phyloP scores from a whole-genome alignment of 1,284 basidiomycete genomes.

The Schizopora paradoxa region DNA sequence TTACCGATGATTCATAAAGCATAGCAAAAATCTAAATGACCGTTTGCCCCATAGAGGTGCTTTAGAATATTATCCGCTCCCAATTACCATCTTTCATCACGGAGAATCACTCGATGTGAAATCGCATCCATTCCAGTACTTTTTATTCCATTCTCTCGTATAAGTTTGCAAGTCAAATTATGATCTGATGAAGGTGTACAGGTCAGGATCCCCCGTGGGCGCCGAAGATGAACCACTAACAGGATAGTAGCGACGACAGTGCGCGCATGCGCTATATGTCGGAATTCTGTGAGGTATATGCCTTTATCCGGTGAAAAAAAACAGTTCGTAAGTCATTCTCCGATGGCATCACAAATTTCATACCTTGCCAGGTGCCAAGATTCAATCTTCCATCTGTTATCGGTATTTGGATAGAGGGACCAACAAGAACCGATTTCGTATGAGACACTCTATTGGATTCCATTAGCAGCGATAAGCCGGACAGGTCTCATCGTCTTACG shows the following conservation, averaged over 20 bases:
- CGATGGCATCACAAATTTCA: constrained; percentile 17
- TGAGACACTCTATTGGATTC: constrained; percentile 69
- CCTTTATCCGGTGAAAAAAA: constrained; percentile 36
- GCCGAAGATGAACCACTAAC: constrained; percentile 34
- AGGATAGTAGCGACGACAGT: constrained; percentile 79
- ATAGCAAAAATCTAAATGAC: too few relatives aligned
- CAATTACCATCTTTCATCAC: too few relatives aligned
- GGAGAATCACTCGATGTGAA: too few relatives aligned
- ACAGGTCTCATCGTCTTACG: constrained; percentile 41
- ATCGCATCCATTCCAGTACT: too few relatives aligned
- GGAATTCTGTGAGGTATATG: constrained; percentile 80
- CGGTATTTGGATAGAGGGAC: constrained; percentile 77
- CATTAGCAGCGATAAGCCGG: constrained; percentile 1
- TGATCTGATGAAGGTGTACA: too few relatives aligned
- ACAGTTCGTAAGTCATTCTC: background rate
- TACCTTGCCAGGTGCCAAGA: constrained; percentile 89
- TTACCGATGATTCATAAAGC: too few relatives aligned
- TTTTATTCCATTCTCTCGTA: too few relatives aligned
- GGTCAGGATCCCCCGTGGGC: background rate
- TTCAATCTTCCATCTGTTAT: constrained; percentile 80
- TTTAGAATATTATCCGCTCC: too few relatives aligned
- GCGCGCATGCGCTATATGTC: constrained; percentile 59
- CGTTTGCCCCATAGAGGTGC: too few relatives aligned
- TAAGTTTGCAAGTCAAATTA: too few relatives aligned
- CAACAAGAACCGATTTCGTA: constrained; percentile 82